phyloP scores from a whole-genome alignment of 176 grass and related monocot genomes.

The Themeda triandra region DNA sequence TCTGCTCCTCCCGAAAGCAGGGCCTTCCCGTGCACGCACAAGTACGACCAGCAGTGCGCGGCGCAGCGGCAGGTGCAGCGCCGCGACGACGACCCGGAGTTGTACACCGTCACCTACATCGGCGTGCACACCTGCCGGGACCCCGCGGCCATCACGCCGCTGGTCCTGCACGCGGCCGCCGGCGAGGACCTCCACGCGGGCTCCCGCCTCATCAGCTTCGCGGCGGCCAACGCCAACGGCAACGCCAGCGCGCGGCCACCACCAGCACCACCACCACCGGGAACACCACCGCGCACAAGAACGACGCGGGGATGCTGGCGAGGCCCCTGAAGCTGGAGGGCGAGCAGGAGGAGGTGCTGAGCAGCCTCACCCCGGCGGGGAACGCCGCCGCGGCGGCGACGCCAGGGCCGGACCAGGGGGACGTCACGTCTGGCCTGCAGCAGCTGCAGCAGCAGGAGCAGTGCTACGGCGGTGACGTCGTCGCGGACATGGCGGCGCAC shows the following conservation, averaged over 20 bases:
- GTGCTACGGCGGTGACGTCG: background rate
- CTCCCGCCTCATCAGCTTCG: conserved; percentile 51
- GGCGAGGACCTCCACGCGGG: conserved; percentile 4
- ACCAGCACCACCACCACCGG: conserved; percentile 24
- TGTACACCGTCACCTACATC: conserved; percentile 56
- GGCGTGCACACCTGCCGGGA: conserved; percentile 74
- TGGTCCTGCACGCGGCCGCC: background rate
- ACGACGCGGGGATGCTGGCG: background rate
- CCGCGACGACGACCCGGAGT: conserved; percentile 40
- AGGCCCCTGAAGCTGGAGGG: conserved; percentile 36
- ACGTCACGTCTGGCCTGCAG: conserved; percentile 51
- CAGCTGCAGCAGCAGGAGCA: too few relatives aligned
- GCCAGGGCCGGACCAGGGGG: conserved; percentile 42
- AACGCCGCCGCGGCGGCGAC: background rate
- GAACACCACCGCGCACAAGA: background rate
- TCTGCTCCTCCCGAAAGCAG: too few relatives aligned
- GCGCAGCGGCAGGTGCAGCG: conserved; percentile 68
- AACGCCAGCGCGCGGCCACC: background rate
- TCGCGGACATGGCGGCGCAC: background rate
- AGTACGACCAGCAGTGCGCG: conserved; percentile 62
- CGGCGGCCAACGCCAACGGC: background rate
- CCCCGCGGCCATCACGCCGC: conserved; percentile 5
- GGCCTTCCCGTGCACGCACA: conserved; percentile 87
- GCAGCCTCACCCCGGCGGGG: conserved; percentile 51
- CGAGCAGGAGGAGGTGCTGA: conserved; percentile 54